Conservation (phyloP, 2,329 filamentous ascomycete genomes). For the Xylaria sp. region DNA sequence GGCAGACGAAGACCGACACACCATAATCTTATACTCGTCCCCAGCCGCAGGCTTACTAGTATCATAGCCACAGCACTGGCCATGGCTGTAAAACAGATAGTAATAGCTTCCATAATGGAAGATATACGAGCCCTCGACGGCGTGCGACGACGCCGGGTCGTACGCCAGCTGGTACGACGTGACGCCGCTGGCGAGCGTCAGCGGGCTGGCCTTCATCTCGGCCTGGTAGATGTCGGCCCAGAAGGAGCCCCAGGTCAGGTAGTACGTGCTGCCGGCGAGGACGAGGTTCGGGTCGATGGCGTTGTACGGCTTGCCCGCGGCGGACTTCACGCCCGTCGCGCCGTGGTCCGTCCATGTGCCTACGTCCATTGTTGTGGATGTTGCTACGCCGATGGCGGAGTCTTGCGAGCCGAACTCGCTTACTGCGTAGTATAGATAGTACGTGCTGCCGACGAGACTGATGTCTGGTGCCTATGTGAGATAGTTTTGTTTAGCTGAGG, state of each 20-base stretch:
- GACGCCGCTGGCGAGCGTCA: conserved; percentile 59
- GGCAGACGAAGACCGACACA: conserved; percentile 64
- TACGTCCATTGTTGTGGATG: conserved; percentile 58
- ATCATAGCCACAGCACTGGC: conserved; percentile 69
- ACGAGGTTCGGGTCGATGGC: conserved; percentile 70
- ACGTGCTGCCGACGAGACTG: conserved; percentile 64
- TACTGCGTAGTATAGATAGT: conserved; percentile 76
- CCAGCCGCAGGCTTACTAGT: conserved; percentile 60
- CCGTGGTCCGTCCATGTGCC: conserved; percentile 71
- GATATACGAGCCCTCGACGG: conserved; percentile 65
- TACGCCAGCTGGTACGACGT: conserved; percentile 62
- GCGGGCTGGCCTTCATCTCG: conserved; percentile 54
- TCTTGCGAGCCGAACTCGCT: conserved; percentile 69
- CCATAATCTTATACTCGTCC: conserved; percentile 70
- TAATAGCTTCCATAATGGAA: conserved; percentile 66
- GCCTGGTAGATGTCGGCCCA: conserved; percentile 74
- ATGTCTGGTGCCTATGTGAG: conserved; percentile 70
- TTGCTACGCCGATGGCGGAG: conserved; percentile 69
- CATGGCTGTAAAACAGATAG: conserved; percentile 70
- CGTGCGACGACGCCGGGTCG: conserved; percentile 58
- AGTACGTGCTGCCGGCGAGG: conserved; percentile 55
- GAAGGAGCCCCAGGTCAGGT: conserved; percentile 74
- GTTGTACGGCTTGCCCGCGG: conserved; percentile 61
- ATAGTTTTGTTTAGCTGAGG: background rate
- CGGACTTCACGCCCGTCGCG: conserved; percentile 61